Percentiles rank a stretch among this genome's conserved stretches.
phyloP scores from a whole-genome alignment of 495 filamentous ascomycete species.

The Penicillium tannophilum region DNA sequence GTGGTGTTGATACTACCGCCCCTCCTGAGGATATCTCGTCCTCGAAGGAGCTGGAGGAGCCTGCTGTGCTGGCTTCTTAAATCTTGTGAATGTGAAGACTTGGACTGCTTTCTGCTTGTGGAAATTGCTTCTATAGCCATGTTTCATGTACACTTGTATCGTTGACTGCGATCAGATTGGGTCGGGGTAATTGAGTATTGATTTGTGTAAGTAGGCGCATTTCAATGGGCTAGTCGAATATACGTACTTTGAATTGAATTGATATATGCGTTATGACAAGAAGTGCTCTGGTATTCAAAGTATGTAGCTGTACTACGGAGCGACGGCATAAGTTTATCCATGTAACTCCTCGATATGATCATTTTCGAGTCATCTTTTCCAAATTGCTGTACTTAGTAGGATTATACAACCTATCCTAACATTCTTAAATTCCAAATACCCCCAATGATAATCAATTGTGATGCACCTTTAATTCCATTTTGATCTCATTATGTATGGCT shows the following conservation, averaged over 20 bases:
- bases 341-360: not conserved
- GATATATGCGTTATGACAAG: not conserved
- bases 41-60: not conserved
- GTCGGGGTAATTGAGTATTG: not conserved
- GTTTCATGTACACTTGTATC: constrained; percentile 1
- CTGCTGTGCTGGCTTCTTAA: constrained; percentile 5
- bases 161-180: not conserved
- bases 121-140: not conserved
- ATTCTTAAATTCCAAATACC: not conserved
- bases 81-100: not conserved
- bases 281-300: too few species aligned
- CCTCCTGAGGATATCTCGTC: constrained; percentile 15
- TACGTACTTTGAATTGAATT: not conserved
- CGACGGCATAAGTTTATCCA: too few species aligned
- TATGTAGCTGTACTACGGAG: too few species aligned
- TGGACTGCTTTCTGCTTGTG: not conserved
- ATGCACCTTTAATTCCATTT: not conserved
- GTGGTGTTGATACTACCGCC: not conserved
- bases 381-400: not conserved
- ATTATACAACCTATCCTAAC: not conserved
- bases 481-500: not conserved
- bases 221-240: not conserved
- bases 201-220: not conserved
- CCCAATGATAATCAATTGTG: not conserved
- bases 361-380: not conserved